These are phyloP conservation scores for Harringtonia lauricola DNA, from an alignment of 2,329 filamentous ascomycete species.

Conservation along the genomic window DNA sequence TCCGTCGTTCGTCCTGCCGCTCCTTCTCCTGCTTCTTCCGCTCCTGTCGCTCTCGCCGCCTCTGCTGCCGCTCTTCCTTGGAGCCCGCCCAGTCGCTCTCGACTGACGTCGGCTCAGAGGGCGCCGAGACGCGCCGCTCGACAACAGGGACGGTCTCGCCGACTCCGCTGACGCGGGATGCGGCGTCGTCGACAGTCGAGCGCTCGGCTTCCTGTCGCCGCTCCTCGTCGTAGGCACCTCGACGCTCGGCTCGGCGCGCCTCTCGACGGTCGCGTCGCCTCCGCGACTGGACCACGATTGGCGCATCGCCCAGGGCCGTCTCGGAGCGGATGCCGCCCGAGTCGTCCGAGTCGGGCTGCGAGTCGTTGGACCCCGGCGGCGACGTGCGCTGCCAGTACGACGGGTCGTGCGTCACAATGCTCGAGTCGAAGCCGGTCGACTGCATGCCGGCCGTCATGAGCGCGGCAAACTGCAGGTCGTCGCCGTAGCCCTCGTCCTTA, in stretches of 20 bases:
- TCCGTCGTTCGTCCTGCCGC: no score
- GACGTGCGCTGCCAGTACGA: slow-evolving; percentile 52
- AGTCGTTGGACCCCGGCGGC: slow-evolving; percentile 47
- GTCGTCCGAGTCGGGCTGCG: slow-evolving; percentile 20
- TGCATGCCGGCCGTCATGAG: slow-evolving; percentile 57
- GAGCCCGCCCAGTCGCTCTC: not conserved
- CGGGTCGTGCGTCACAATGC: slow-evolving; percentile 58
- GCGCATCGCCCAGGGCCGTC: slow-evolving; percentile 11
- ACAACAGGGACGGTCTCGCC: no score
- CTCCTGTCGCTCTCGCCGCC: not conserved
- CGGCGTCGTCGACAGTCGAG: not conserved
- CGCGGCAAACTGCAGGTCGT: slow-evolving; percentile 60
- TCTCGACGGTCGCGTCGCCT: no score
- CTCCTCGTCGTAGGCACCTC: no score
- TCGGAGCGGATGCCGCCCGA: slow-evolving; percentile 9
- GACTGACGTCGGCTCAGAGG: not conserved
- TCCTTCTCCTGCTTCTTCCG: not conserved
- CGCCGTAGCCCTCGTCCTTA: slow-evolving; percentile 20
- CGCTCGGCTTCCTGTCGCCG: no score
- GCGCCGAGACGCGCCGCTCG: not conserved
- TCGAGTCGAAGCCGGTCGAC: slow-evolving; percentile 59
- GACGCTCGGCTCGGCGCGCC: no score
- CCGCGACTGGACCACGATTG: slow-evolving; percentile 1
- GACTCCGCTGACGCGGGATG: no score
- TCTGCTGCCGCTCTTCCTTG: not conserved